These are phyloP conservation scores for Thielaviopsis ethacetica DNA, from an alignment of 2,329 filamentous ascomycete species.

Conservation along the genomic window DNA sequence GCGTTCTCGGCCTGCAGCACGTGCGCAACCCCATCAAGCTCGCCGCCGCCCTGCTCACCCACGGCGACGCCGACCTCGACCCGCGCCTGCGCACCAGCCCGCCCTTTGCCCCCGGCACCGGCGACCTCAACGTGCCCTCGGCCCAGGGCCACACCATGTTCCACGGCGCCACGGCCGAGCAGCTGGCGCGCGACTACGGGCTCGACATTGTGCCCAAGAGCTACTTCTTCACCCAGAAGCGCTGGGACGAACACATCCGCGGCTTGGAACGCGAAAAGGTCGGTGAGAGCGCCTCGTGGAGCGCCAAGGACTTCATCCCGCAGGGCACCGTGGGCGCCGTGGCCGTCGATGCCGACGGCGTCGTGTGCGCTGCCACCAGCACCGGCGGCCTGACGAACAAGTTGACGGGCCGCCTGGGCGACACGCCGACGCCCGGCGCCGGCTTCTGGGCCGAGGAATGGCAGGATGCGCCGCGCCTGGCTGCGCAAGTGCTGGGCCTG, in stretches of 20 bases:
- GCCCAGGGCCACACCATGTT: slow-evolving; percentile 57
- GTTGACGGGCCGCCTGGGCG: slow-evolving; percentile 66
- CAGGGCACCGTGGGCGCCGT: slow-evolving; percentile 79
- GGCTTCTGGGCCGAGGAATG: slow-evolving; percentile 88
- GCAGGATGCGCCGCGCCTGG: slow-evolving; percentile 31
- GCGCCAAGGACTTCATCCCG: slow-evolving; percentile 49
- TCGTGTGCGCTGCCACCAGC: slow-evolving; percentile 50
- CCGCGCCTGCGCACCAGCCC: slow-evolving; percentile 16
- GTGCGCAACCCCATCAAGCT: slow-evolving; percentile 71
- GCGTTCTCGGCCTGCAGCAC: slow-evolving; percentile 53
- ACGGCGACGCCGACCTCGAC: slow-evolving; percentile 44
- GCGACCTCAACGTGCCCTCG: slow-evolving; percentile 29
- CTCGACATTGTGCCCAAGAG: slow-evolving; percentile 49
- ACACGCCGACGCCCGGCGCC: slow-evolving; percentile 69
- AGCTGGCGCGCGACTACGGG: slow-evolving; percentile 50
- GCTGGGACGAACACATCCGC: slow-evolving; percentile 62
- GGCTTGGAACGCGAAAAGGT: slow-evolving; percentile 35
- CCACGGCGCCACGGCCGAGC: slow-evolving; percentile 50
- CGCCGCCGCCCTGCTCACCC: slow-evolving; percentile 52
- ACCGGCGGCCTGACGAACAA: slow-evolving; percentile 81
- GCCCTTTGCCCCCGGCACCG: slow-evolving; percentile 12
- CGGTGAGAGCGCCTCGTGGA: slow-evolving; percentile 33
- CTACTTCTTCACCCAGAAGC: slow-evolving; percentile 65
- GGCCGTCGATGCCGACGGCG: slow-evolving; percentile 59
- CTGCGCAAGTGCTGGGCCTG: slow-evolving; percentile 9